phyloP scores from a whole-genome alignment of 2,329 filamentous ascomycete species.

The Paraconiothyrium brasiliense region DNA sequence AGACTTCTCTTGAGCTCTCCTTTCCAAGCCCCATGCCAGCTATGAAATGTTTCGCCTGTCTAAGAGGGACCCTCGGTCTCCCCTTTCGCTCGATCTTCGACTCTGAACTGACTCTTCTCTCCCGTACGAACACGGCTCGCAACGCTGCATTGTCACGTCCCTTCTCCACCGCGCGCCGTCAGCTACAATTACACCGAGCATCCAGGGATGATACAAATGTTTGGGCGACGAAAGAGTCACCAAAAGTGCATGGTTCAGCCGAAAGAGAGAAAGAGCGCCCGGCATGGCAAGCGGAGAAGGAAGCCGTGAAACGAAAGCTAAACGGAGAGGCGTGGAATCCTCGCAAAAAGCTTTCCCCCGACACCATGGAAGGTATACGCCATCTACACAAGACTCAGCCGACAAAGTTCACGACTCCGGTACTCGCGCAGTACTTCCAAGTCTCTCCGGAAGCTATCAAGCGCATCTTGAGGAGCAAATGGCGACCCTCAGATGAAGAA shows the following conservation, averaged over 20 bases:
- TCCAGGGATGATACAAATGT: conserved; percentile 3
- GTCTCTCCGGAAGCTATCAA: conserved; percentile 88
- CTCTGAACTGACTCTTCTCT: conserved; percentile 11
- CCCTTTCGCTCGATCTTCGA: conserved; percentile 32
- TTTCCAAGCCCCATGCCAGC: conserved; percentile 8
- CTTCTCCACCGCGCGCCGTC: conserved; percentile 25
- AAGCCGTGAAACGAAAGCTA: conserved; percentile 79
- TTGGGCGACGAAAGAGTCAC: conserved; percentile 48
- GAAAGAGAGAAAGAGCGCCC: conserved; percentile 47
- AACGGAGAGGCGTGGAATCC: conserved; percentile 80
- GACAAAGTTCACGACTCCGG: conserved; percentile 75
- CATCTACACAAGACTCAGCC: conserved; percentile 82
- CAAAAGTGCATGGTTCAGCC: conserved; percentile 2
- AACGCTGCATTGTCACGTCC: conserved; percentile 25
- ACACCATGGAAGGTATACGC: conserved; percentile 89
- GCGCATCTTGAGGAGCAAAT: conserved; percentile 83
- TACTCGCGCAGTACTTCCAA: conserved; percentile 80
- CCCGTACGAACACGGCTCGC: conserved; percentile 16
- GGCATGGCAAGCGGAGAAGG: conserved; percentile 80
- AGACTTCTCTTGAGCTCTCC: background rate
- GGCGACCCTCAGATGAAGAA: conserved; percentile 66
- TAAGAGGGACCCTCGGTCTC: conserved; percentile 31
- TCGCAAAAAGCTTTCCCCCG: conserved; percentile 86
- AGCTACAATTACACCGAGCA: conserved; percentile 6
- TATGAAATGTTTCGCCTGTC: conserved; percentile 43